Percentiles rank a stretch among this genome's conserved stretches.
Evolutionary conservation across 768 basidiomycete species (phyloP).

Genomic region (Russula dissimulans): DNA sequence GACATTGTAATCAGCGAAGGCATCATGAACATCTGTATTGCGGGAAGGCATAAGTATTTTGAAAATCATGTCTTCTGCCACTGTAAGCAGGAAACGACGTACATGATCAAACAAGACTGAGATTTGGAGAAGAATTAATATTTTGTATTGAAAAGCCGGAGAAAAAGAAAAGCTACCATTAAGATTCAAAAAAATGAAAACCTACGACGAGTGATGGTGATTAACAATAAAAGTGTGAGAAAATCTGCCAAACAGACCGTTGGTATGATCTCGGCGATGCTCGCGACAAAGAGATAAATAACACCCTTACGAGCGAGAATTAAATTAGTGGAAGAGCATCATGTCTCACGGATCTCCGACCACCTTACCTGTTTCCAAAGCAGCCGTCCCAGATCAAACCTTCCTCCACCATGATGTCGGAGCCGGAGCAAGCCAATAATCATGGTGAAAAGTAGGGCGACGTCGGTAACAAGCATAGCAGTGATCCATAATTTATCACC

Average conservation of each 20-base stretch:
- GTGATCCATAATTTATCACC: not conserved
- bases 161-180: not conserved
- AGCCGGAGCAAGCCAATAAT: too few species aligned
- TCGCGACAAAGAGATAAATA: not conserved
- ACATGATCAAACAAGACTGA: not conserved
- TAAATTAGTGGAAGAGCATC: not conserved
- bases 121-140: not conserved
- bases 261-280: not conserved
- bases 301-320: not conserved
- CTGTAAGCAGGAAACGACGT: not conserved
- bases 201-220: not conserved
- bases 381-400: too few species aligned
- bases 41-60: too few species aligned
- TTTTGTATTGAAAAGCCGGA: too few species aligned
- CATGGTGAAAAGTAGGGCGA: too few species aligned
- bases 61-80: too few species aligned
- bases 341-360: not conserved
- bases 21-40: too few species aligned
- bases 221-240: not conserved
- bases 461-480: too few species aligned
- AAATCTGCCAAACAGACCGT: not conserved
- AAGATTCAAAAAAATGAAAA: not conserved
- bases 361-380: not conserved
- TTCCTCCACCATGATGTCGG: too few species aligned
- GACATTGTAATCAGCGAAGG: too few species aligned